Base-by-base conservation (phyloP, 2,329 filamentous ascomycete genomes). In the Fusarium ambrosium region DNA sequence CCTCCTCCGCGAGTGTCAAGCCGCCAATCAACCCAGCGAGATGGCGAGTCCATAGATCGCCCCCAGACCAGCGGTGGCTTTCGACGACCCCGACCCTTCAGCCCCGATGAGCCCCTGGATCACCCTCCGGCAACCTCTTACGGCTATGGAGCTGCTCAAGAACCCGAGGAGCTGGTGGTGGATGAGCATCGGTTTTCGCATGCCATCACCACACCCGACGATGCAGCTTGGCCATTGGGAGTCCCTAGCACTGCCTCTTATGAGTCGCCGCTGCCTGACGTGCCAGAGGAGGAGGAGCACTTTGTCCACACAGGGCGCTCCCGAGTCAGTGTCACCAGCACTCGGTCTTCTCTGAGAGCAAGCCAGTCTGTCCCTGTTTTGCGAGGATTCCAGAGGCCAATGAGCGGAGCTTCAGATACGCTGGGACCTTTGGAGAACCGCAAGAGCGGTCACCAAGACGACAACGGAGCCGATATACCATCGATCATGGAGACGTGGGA, bases 231-330 rank as follows among this genome's bases (percentile, higher is more conserved):
- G 86, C 86, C 79, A 16, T 77, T 84, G 27, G 72, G 78, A 8
- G 77, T 65, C 20, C 72, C 79, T 14, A 71, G 65, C 16, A 67
- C 77, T 51, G 58, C 69, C 18, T 70, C 82, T 11, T 86, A 83
- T 69, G 86, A 87, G 63, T 82, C 79, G 14, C 82, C 86, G 22
- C 82, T 92, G 20, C 85, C 90, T 7, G 88, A 91, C 74, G 90
- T 92, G 5, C 89, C 90, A 1, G 90, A 92, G 77, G 90, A 92
- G 76, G 90, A 92, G 37, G 90, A 92, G 72, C 85, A 86, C 67
- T 80, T 81, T 55, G 81, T 79, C 61, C 78, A 79, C 36, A 76
- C 76, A 29, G 84, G 80, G 66, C 83, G 80, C 62, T 86, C 85
- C 29, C 85, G 83, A 27, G 80, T 82, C 48, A 90, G 86, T 79